Conservation (phyloP, 2,329 filamentous ascomycete genomes). For the Aspergillus tanneri region DNA sequence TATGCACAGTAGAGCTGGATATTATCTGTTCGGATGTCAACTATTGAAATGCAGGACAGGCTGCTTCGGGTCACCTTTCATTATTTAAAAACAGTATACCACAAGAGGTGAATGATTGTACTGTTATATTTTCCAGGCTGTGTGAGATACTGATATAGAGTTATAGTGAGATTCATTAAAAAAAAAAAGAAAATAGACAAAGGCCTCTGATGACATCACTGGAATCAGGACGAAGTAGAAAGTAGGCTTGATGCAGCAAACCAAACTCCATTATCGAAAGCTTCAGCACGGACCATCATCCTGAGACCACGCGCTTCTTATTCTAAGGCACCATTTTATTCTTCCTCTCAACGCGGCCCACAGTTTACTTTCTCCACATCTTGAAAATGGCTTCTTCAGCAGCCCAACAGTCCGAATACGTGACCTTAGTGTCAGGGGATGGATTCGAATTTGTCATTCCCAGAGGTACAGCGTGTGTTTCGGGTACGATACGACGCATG, state of each 20-base stretch:
- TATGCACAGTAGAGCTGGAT: too few species aligned
- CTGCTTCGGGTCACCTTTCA: too few species aligned
- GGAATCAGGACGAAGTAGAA: background rate
- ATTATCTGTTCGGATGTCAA: too few species aligned
- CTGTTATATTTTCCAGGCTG: too few species aligned
- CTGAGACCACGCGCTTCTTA: background rate
- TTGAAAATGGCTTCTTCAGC: constrained; percentile 16
- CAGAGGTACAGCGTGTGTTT: constrained; percentile 60
- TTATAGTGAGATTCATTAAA: too few species aligned
- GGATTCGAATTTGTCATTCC: constrained; percentile 64
- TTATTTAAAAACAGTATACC: too few species aligned
- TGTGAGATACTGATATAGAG: too few species aligned
- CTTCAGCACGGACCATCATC: constrained; percentile 31
- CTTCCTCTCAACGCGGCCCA: constrained; percentile 1
- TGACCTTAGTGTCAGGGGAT: constrained; percentile 64
- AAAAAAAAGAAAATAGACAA: too few species aligned
- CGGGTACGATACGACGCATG: constrained; percentile 63
- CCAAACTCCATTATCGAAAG: constrained; percentile 8
- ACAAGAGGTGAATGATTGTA: too few species aligned
- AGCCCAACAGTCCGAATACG: constrained; percentile 50
- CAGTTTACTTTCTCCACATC: background rate
- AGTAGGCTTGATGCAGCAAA: background rate
- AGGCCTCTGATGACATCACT: background rate
- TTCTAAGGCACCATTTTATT: too few species aligned
- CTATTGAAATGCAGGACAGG: too few species aligned